Evolutionary conservation across 2,329 filamentous ascomycete genomes (phyloP).

Genomic region (Trichoderma atrobrunneum): DNA sequence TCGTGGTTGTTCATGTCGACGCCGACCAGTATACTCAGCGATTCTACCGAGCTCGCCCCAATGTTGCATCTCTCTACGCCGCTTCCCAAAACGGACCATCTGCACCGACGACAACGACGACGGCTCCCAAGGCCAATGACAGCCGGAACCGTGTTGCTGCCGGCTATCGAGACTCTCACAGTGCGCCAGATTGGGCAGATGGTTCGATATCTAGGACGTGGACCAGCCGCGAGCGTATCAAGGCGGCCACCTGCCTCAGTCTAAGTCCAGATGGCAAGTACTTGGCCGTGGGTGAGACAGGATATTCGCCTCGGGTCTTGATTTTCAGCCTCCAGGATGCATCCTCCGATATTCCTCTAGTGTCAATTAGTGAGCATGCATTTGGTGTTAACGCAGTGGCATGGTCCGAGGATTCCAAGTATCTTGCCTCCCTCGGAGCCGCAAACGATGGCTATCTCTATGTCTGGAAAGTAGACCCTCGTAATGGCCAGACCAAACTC

Average conservation of each 20-base stretch:
- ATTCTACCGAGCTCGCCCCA: constrained; percentile 85
- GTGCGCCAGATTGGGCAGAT: constrained; percentile 57
- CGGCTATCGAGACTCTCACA: constrained; percentile 48
- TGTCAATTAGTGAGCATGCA: constrained; percentile 83
- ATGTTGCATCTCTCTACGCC: constrained; percentile 65
- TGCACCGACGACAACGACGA: constrained; percentile 41
- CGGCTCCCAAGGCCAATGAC: constrained; percentile 61
- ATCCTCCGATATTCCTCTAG: constrained; percentile 76
- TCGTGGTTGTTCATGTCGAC: constrained; percentile 81
- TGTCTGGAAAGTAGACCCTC: constrained; percentile 83
- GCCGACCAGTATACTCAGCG: constrained; percentile 68
- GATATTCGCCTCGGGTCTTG: constrained; percentile 86
- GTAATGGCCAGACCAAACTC: constrained; percentile 73
- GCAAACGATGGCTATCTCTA: constrained; percentile 93
- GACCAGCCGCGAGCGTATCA: constrained; percentile 88
- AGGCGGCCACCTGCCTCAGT: constrained; percentile 86
- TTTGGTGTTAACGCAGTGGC: constrained; percentile 86
- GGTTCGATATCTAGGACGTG: constrained; percentile 67
- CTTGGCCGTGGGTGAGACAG: constrained; percentile 91
- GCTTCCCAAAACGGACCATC: constrained; percentile 51
- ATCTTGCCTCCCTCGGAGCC: constrained; percentile 82
- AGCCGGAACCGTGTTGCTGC: constrained; percentile 56
- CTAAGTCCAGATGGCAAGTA: constrained; percentile 84
- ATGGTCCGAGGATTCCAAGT: constrained; percentile 84
- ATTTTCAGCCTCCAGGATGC: constrained; percentile 82